Evolutionary conservation across 306 rosid species (phyloP).

Genomic region (Pueraria montana): DNA sequence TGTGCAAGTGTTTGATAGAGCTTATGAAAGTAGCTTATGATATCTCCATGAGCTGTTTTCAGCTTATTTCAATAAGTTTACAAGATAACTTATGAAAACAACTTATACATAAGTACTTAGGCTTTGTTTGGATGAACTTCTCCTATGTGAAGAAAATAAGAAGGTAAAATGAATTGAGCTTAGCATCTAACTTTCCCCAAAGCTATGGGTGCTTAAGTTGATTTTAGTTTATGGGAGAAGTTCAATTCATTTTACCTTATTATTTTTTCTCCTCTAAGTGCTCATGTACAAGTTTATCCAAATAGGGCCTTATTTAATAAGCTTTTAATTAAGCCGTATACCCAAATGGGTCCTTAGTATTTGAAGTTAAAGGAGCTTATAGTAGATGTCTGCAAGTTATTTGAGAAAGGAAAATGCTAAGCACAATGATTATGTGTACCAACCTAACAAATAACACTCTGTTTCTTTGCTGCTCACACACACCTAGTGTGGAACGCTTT

Average conservation of each 20-base stretch:
- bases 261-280: not conserved
- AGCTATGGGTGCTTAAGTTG: too few species aligned
- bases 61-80: not conserved
- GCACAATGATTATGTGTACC: not conserved
- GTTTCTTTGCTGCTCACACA: not conserved
- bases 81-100: not conserved
- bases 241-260: not conserved
- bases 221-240: not conserved
- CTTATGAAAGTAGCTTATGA: not conserved
- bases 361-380: not conserved
- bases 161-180: not conserved
- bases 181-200: too few species aligned
- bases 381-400: constrained; percentile 13
- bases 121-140: not conserved
- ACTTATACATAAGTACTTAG: not conserved
- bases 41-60: not conserved
- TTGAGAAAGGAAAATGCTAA: not conserved
- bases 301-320: not conserved
- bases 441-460: not conserved
- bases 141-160: not conserved
- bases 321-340: not conserved
- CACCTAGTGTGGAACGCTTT: not conserved
- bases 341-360: not conserved
- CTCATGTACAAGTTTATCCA: not conserved
- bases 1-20: not conserved